A percentile compares a stretch with the other conserved stretches of the same genome.
These are phyloP conservation scores for Ophiobolus disseminans DNA, from an alignment of 2,329 filamentous ascomycete species.

Conservation along the genomic window DNA sequence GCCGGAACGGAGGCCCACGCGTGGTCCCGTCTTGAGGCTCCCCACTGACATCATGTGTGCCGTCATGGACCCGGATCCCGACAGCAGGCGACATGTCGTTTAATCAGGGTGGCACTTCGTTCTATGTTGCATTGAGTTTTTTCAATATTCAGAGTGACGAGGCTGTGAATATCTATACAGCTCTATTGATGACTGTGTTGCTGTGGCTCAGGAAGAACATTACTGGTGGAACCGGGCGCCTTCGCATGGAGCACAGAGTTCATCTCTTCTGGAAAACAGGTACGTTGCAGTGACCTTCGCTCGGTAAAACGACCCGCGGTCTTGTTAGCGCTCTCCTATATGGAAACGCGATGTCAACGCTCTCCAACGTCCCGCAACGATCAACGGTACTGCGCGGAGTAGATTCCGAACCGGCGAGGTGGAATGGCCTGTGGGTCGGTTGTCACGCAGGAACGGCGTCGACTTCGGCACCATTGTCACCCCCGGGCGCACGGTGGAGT, in stretches of 20 bases:
- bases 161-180: too few species aligned
- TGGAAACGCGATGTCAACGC: conserved; percentile 5
- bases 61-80: conserved; percentile 24
- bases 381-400: not conserved
- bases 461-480: not conserved
- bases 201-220: too few species aligned
- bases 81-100: too few species aligned
- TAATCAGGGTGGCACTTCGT: too few species aligned
- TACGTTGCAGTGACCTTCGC: not conserved
- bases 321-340: not conserved
- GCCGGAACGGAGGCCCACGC: conserved; percentile 4
- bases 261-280: not conserved
- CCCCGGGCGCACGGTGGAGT: not conserved
- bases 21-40: conserved; percentile 12
- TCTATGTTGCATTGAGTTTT: too few species aligned
- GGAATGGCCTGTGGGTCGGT: conserved; percentile 1
- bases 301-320: not conserved
- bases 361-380: conserved; percentile 7
- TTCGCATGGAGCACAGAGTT: not conserved
- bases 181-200: too few species aligned
- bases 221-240: not conserved
- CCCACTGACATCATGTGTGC: conserved; percentile 23
- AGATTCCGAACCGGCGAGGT: not conserved
- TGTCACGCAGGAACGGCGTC: not conserved
- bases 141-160: too few species aligned